Evolutionary conservation across 768 basidiomycete genomes (phyloP).

Genomic region (Tylopilus felleus): DNA sequence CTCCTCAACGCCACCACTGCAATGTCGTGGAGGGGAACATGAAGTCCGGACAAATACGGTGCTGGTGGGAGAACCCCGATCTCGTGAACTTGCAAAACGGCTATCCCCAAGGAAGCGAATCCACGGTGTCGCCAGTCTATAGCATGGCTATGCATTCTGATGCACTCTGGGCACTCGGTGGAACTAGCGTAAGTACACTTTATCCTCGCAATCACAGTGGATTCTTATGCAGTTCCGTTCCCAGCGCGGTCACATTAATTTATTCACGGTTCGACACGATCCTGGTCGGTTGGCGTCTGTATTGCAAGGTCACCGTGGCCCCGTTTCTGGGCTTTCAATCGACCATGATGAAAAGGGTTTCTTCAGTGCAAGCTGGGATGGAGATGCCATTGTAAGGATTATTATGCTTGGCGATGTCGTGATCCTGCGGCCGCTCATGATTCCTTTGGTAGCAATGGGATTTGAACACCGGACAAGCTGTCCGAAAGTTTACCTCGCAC

Average conservation of each 20-base stretch:
- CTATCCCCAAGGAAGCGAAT: constrained; percentile 46
- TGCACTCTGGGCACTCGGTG: constrained; percentile 88
- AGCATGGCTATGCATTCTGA: constrained; percentile 91
- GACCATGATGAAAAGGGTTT: constrained; percentile 80
- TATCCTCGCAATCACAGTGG: constrained; percentile 17
- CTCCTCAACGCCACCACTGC: constrained; percentile 84
- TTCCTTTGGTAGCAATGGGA: constrained; percentile 83
- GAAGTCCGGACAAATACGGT: constrained; percentile 82
- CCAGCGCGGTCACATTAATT: constrained; percentile 86
- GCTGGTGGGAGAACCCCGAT: constrained; percentile 83
- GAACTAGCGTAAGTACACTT: constrained; percentile 65
- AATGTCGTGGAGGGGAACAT: constrained; percentile 89
- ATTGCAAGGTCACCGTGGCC: constrained; percentile 64
- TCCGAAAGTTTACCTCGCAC: constrained; percentile 76
- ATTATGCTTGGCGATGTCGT: not conserved
- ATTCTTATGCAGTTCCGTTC: constrained; percentile 15
- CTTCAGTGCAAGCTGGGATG: constrained; percentile 94
- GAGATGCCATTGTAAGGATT: constrained; percentile 70
- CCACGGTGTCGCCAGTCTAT: constrained; percentile 70
- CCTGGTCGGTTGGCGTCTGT: constrained; percentile 76
- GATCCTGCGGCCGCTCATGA: constrained; percentile 5
- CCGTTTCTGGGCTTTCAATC: constrained; percentile 83
- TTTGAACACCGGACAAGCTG: constrained; percentile 81
- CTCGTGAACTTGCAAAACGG: constrained; percentile 19
- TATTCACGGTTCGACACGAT: constrained; percentile 91